Base-by-base conservation (phyloP, 805 yeast species). In the Kurtzmaniella cleridarum region DNA sequence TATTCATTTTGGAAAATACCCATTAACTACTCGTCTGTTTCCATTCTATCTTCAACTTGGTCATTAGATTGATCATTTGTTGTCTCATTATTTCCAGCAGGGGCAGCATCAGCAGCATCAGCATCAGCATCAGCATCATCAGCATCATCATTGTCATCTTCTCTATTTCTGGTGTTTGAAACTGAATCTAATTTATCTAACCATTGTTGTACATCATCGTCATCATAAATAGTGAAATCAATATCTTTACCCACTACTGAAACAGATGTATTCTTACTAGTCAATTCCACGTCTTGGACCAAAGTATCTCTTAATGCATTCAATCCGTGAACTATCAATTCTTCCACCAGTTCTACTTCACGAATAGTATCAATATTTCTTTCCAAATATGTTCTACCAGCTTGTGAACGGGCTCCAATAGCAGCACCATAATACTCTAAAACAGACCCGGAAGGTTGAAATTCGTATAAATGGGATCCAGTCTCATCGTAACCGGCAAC, bases 361-460 rank as follows among this genome's bases (percentile, higher is more conserved):
- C 79, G 66, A 49, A 87, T 85, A 24, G 71, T 69, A 28, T 85
- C 88, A 56, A 81, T 73, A 49, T 83, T 82, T 57, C 96, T 81
- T 64, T 93, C 99, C 57, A 93, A 69, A 52, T 88, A 93, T 2
- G 99, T 93, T 68, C 95, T 80, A 12, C 96, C 97, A 36, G 98
- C 98, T 66, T 93, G 99, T 2, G 98, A 91, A 58, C 99, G 78
- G 8, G 99, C 98, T 34, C 99, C 99, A 55, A 93, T 88, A 28
- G 98, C 95, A 10, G 96, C 81, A 27, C 96, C 98, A 50, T 76
- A 78, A 58, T 90, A 85, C 62, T 93, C 98, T 53, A 89, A 71
- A 16, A 84, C 93, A 18, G 91, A 81, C 2, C 99, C 99, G 7
- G 95, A 83, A 13, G 99, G 98, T 59, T 86, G 91, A 65, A 93